Base-by-base conservation (phyloP, 2,329 filamentous ascomycete genomes). In the Daldinia sp. region DNA sequence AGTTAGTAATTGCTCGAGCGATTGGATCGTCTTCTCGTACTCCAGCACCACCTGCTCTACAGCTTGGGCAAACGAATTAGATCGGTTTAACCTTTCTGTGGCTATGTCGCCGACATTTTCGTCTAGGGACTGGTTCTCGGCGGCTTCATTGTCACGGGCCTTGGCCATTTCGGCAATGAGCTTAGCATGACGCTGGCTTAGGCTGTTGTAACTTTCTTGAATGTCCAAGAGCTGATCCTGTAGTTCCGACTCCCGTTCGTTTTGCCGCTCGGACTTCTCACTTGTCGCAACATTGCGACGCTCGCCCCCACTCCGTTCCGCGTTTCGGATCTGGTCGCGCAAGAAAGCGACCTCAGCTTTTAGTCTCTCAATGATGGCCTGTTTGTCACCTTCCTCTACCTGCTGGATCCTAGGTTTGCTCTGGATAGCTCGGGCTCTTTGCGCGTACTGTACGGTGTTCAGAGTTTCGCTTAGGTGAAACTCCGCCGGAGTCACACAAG, bases 11-110 rank as follows among this genome's bases (percentile, higher is more conserved):
- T 93, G 89, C 77, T 99, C 95, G 13, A 99, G 85, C 54, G 87
- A 90, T 76, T 98, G 94, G 50, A 99, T 99, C 0, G 96, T 99
- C 83, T 96, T 98, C 77, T 99, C 96, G 75, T 99, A 99, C 78
- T 99, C 95, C 49, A 98, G 81, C 2, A 99, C 93, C 19, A 99
- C 93, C 73, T 96, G 92, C 73, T 99, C 95, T 17, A 99, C 94
- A 25, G 94, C 94, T 75, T 96, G 91, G 1, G 94, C 94, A 74
- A 99, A 98, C 0, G 92, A 96, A 75, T 96, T 97, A 15, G 96
- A 99, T 37, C 95, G 89, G 75, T 97, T 96, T 67, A 98, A 80
- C 54, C 95, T 87, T 75, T 97, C 94, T 21, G 93, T 90, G 0
- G 93, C 92, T 69, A 83, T 92, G 74, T 94, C 93, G 56, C 89